phyloP scores from a whole-genome alignment of 2,329 filamentous ascomycete species.

The Colletotrichum graminicola region DNA sequence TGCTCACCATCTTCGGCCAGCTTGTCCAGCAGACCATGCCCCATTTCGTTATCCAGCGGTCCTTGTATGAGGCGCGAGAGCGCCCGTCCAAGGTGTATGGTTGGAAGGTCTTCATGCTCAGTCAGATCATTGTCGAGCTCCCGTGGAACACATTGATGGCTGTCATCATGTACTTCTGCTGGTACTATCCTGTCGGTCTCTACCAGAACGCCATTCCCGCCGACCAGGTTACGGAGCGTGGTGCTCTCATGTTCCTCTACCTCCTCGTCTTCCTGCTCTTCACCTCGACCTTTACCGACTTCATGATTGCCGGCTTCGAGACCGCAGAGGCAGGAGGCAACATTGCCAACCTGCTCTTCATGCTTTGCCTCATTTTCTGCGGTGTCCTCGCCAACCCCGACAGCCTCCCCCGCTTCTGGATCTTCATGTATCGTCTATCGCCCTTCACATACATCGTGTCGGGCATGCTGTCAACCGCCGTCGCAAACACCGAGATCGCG shows the following conservation, averaged over 20 bases:
- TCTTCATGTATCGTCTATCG: constrained; percentile 85
- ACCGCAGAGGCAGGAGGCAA: constrained; percentile 81
- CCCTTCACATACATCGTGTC: constrained; percentile 86
- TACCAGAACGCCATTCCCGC: constrained; percentile 76
- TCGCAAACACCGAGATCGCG: constrained; percentile 74
- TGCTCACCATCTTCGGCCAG: constrained; percentile 84
- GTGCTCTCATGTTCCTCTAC: constrained; percentile 83
- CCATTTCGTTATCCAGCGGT: constrained; percentile 84
- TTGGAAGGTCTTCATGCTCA: constrained; percentile 87
- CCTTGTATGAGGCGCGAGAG: constrained; percentile 87
- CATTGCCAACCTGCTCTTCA: constrained; percentile 81
- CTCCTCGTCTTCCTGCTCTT: constrained; percentile 82
- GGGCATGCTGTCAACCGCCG: constrained; percentile 76
- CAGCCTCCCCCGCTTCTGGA: constrained; percentile 80
- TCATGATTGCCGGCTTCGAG: constrained; percentile 82
- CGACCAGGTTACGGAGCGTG: constrained; percentile 74
- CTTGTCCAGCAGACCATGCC: constrained; percentile 87
- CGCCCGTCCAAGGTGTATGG: constrained; percentile 86
- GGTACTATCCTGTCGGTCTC: constrained; percentile 89
- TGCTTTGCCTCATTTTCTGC: constrained; percentile 80
- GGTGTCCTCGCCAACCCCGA: constrained; percentile 76
- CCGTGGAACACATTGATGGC: constrained; percentile 86
- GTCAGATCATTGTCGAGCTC: constrained; percentile 86
- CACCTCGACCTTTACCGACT: constrained; percentile 82
- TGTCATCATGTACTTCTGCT: constrained; percentile 81